These are phyloP conservation scores for Ajuga reptans DNA, from an alignment of 305 asterid genomes.

Conservation along the genomic window DNA sequence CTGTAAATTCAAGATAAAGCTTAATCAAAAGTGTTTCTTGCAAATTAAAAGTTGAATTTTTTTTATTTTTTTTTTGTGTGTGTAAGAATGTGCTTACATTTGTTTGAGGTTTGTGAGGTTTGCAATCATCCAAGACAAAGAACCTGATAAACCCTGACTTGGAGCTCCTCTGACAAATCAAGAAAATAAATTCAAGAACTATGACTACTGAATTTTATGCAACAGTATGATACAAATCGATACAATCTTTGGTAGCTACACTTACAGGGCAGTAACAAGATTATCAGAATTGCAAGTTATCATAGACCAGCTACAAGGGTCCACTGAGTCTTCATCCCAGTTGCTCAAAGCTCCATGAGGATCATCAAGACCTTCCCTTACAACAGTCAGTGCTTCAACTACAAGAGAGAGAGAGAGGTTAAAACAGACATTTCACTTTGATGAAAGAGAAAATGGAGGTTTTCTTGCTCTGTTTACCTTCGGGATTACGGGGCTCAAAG, in stretches of 20 bases:
- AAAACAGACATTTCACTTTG: not conserved
- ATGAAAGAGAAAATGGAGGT: not conserved
- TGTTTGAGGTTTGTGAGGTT: slow-evolving; percentile 88
- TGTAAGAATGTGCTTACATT: slow-evolving; percentile 42
- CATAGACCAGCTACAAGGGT: slow-evolving; percentile 96
- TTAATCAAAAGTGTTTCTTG: not conserved
- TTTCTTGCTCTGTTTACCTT: slow-evolving; percentile 37
- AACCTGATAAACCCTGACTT: slow-evolving; percentile 83
- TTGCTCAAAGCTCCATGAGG: slow-evolving; percentile 81
- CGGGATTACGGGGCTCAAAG: slow-evolving; percentile 70
- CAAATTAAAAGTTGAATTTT: no score
- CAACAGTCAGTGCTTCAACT: slow-evolving; percentile 69
- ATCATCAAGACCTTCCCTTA: slow-evolving; percentile 48
- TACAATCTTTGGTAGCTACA: not conserved
- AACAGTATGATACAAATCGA: not conserved
- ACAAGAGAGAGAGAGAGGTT: slow-evolving; percentile 2
- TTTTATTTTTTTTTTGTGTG: no score
- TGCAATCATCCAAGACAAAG: slow-evolving; percentile 60
- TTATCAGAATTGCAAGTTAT: slow-evolving; percentile 77
- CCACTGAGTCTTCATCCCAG: slow-evolving; percentile 91
- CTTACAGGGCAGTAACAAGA: slow-evolving; percentile 72
- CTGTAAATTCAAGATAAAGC: slow-evolving; percentile 28
- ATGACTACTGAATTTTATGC: not conserved
- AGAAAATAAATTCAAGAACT: not conserved
- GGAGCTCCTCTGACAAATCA: slow-evolving; percentile 68